A percentile compares a stretch with the other conserved stretches of the same genome.
Conservation (phyloP, 140 eudicot genomes). For the Ambrosia hybrid region DNA sequence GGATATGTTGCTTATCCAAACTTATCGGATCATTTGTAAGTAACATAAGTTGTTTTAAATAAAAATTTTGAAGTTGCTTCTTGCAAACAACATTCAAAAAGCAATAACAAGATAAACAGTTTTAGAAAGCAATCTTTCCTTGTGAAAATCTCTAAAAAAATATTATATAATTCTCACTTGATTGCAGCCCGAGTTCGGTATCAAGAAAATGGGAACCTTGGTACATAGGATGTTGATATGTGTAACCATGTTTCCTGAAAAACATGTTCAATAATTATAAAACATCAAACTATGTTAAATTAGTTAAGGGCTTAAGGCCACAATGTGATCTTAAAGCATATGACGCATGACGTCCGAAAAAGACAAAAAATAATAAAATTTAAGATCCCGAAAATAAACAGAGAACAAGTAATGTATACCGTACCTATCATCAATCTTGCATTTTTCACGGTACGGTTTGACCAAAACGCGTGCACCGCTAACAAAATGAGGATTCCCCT, state of each 20-base stretch:
- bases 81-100: background rate
- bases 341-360: slow-evolving; percentile 8
- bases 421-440: no score
- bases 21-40: background rate
- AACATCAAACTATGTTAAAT: no score
- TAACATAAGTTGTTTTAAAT: background rate
- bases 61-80: background rate
- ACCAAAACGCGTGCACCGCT: no score
- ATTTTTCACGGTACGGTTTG: no score
- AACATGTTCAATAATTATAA: background rate
- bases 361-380: background rate
- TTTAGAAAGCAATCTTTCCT: background rate
- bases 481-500: no score
- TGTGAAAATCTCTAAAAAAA: background rate
- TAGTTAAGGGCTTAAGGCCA: no score
- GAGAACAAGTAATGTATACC: no score
- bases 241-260: slow-evolving; percentile 60
- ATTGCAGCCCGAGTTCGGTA: slow-evolving; percentile 41
- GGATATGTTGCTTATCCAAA: background rate
- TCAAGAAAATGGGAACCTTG: slow-evolving; percentile 38
- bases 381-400: background rate
- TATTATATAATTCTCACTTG: slow-evolving; percentile 42
- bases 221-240: slow-evolving; percentile 45
- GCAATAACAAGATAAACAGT: background rate
- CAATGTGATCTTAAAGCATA: slow-evolving; percentile 8